Evolutionary conservation across 768 basidiomycete genomes (phyloP).

Genomic region (Boletus fagicola): DNA sequence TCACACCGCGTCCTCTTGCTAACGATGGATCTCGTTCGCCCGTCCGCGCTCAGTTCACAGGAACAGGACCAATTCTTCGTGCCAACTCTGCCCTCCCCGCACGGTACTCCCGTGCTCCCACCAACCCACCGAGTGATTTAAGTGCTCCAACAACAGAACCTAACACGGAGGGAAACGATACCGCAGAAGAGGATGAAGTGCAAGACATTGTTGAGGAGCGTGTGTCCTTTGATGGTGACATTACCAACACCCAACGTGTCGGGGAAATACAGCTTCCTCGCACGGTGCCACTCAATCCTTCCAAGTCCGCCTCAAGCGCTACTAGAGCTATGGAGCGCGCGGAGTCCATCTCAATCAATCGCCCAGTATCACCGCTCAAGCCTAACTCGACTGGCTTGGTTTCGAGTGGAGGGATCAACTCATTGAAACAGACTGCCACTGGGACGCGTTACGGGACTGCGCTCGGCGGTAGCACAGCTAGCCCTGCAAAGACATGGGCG

Average conservation of each 20-base stretch:
- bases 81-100: conserved; percentile 44
- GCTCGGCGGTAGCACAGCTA: conserved; percentile 42
- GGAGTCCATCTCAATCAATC: conserved; percentile 17
- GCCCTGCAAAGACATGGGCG: conserved; percentile 52
- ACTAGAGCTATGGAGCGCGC: conserved; percentile 2
- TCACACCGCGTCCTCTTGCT: conserved; percentile 15
- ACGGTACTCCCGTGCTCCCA: conserved; percentile 28
- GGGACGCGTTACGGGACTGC: conserved; percentile 69
- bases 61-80: conserved; percentile 35
- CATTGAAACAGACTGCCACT: conserved; percentile 47
- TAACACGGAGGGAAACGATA: conserved; percentile 29
- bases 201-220: conserved; percentile 30
- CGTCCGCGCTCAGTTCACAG: conserved; percentile 29
- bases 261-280: conserved; percentile 49
- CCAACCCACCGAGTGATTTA: conserved; percentile 14
- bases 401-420: conserved; percentile 11
- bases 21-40: conserved; percentile 27
- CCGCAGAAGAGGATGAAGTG: conserved; percentile 25
- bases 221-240: conserved; percentile 27
- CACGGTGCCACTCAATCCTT: conserved; percentile 49
- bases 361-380: conserved; percentile 24
- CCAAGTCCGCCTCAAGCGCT: conserved; percentile 20
- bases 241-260: conserved; percentile 48
- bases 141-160: conserved; percentile 3
- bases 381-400: conserved; percentile 22